Conservation (phyloP, 164 flowering plant genomes). For the Pachysandra terminalis region DNA sequence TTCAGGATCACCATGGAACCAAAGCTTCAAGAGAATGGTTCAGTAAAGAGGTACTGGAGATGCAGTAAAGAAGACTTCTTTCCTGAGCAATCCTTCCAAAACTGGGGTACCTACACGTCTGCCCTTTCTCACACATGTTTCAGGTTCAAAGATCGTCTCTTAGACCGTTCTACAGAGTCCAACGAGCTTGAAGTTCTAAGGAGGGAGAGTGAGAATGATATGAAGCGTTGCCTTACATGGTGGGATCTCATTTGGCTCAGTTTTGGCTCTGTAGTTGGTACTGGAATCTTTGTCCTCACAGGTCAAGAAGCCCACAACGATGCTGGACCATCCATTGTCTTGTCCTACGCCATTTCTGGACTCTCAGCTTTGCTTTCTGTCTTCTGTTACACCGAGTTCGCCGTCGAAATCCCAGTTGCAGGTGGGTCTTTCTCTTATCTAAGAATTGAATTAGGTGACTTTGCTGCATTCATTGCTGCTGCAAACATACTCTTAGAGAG, state of each 20-base stretch:
- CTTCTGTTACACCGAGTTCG: constrained; percentile 76
- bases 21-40: neutral
- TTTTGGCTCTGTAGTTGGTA: constrained; percentile 82
- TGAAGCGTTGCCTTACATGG: constrained; percentile 72
- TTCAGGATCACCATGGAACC: neutral
- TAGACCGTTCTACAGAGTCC: constrained; percentile 56
- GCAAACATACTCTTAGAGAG: constrained; percentile 70
- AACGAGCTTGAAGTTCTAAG: constrained; percentile 43
- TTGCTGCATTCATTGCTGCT: constrained; percentile 67
- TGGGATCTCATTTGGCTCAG: constrained; percentile 84
- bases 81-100: constrained; percentile 69
- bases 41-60: constrained; percentile 48
- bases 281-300: constrained; percentile 77
- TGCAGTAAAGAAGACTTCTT: constrained; percentile 71
- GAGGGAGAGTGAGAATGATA: constrained; percentile 42
- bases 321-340: constrained; percentile 69
- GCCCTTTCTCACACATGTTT: constrained; percentile 51
- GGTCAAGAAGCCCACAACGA: constrained; percentile 57
- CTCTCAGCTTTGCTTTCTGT: constrained; percentile 67
- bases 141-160: constrained; percentile 63
- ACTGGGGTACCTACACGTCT: constrained; percentile 37
- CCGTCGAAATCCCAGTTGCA: constrained; percentile 73
- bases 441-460: constrained; percentile 68
- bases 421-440: constrained; percentile 81
- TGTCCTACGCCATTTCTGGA: constrained; percentile 62